Evolutionary conservation across 208 protist species (phyloP).

Genomic region (Trypanosoma scelopori): DNA sequence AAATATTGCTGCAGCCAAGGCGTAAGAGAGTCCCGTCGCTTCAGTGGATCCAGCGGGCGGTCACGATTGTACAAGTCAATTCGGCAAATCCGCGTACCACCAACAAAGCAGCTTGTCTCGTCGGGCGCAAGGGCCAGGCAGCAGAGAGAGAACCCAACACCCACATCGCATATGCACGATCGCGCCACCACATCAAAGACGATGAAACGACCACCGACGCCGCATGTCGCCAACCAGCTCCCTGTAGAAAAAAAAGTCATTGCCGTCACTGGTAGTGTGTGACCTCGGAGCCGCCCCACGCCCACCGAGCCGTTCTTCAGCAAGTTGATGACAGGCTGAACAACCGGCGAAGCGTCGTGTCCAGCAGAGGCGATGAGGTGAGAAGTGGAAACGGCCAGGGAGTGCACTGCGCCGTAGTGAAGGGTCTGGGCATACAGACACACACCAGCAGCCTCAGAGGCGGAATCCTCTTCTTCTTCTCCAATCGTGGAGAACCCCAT

Average conservation of each 20-base stretch:
- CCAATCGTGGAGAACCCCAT: conserved; percentile 19
- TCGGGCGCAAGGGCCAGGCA: conserved; percentile 55
- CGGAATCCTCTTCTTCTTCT: not conserved
- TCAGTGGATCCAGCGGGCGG: conserved; percentile 20
- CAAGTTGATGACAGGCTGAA: conserved; percentile 39
- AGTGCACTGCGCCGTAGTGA: conserved; percentile 65
- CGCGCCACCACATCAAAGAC: conserved; percentile 35
- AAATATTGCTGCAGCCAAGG: conserved; percentile 25
- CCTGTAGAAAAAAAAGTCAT: conserved; percentile 38
- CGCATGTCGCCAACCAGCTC: conserved; percentile 29
- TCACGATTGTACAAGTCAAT: conserved; percentile 50
- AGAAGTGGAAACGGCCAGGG: conserved; percentile 40
- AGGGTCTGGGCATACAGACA: conserved; percentile 35
- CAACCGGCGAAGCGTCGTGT: conserved; percentile 60
- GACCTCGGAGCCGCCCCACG: conserved; percentile 37
- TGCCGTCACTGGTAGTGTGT: conserved; percentile 51
- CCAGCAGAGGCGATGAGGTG: conserved; percentile 64
- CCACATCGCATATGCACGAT: conserved; percentile 29
- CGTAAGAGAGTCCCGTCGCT: conserved; percentile 4
- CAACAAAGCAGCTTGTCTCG: conserved; percentile 67
- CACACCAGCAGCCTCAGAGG: conserved; percentile 7
- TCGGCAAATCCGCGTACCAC: conserved; percentile 40
- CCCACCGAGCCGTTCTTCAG: conserved; percentile 18
- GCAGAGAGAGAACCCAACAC: conserved; percentile 46
- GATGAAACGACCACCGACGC: conserved; percentile 33